These are phyloP conservation scores for Penicillium sp. DNA, from an alignment of 2,329 filamentous ascomycete genomes.

Conservation along the genomic window DNA sequence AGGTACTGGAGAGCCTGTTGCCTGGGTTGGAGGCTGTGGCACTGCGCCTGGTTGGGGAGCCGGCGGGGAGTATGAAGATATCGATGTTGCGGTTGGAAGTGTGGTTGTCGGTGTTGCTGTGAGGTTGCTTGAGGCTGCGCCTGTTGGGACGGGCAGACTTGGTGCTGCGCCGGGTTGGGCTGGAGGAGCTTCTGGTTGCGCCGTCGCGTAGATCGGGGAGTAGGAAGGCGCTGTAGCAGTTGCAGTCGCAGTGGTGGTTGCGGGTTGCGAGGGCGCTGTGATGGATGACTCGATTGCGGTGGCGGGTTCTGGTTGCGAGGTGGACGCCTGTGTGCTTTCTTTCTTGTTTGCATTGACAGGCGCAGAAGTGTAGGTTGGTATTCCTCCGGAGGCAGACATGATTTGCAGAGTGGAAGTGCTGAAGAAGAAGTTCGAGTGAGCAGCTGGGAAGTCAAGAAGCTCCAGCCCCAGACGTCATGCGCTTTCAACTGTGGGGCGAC, in stretches of 20 bases:
- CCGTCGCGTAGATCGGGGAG: conserved; percentile 29
- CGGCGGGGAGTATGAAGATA: conserved; percentile 35
- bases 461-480: conserved; percentile 21
- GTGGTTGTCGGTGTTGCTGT: conserved; percentile 27
- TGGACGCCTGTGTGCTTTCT: conserved; percentile 16
- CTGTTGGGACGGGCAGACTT: conserved; percentile 26
- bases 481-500: conserved; percentile 20
- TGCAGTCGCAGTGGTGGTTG: conserved; percentile 11
- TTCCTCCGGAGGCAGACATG: conserved; percentile 23
- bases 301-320: conserved; percentile 22
- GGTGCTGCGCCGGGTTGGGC: conserved; percentile 46
- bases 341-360: conserved; percentile 26
- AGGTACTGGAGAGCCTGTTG: conserved; percentile 11
- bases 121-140: conserved; percentile 7
- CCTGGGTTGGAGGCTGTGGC: conserved; percentile 8
- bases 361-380: conserved; percentile 28
- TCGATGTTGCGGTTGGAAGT: conserved; percentile 12
- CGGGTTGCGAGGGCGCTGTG: conserved; percentile 10
- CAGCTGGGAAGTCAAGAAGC: neutral
- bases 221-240: conserved; percentile 32
- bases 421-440: neutral
- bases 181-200: conserved; percentile 10
- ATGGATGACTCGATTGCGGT: conserved; percentile 17
- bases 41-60: conserved; percentile 40
- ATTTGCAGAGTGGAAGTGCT: neutral